These are phyloP conservation scores for Crinitomyces ghanaensis DNA, from an alignment of 805 yeast genomes.

Conservation along the genomic window DNA sequence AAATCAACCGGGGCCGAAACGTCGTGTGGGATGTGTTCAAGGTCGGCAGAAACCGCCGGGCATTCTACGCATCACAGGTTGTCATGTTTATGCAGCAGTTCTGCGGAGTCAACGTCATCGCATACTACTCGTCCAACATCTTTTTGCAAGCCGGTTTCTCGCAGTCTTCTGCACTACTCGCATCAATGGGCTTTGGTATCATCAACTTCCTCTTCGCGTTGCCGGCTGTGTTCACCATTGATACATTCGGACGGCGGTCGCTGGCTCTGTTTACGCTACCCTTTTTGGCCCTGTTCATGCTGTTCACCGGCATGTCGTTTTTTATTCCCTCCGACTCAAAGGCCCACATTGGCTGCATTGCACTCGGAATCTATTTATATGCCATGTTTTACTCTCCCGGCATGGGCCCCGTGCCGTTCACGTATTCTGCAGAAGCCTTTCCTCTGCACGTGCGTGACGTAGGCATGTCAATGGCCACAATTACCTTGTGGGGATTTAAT, in stretches of 20 bases:
- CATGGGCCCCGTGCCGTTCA: conserved; percentile 84
- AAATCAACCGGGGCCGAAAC: conserved; percentile 27
- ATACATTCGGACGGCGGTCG: conserved; percentile 60
- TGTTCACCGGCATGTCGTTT: conserved; percentile 49
- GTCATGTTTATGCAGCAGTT: conserved; percentile 82
- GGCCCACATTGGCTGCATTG: conserved; percentile 51
- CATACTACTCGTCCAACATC: conserved; percentile 71
- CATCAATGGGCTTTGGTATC: conserved; percentile 82
- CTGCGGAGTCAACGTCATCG: conserved; percentile 83
- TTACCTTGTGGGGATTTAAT: conserved; percentile 40
- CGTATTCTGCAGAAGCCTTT: conserved; percentile 77
- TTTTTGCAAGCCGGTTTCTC: conserved; percentile 57
- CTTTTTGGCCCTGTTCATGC: conserved; percentile 42
- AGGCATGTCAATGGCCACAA: conserved; percentile 73
- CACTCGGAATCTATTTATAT: conserved; percentile 64
- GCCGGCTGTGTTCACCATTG: conserved; percentile 75
- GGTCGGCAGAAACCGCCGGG: conserved; percentile 73
- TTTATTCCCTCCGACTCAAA: conserved; percentile 41
- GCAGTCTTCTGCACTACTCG: conserved; percentile 52
- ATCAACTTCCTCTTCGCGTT: conserved; percentile 69
- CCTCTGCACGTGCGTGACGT: conserved; percentile 69
- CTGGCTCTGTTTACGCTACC: conserved; percentile 50
- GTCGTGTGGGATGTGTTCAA: conserved; percentile 37
- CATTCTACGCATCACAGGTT: conserved; percentile 66
- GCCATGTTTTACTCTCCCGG: conserved; percentile 70